Conservation (phyloP, 805 yeast genomes). For the Yamadazyma olivae region DNA sequence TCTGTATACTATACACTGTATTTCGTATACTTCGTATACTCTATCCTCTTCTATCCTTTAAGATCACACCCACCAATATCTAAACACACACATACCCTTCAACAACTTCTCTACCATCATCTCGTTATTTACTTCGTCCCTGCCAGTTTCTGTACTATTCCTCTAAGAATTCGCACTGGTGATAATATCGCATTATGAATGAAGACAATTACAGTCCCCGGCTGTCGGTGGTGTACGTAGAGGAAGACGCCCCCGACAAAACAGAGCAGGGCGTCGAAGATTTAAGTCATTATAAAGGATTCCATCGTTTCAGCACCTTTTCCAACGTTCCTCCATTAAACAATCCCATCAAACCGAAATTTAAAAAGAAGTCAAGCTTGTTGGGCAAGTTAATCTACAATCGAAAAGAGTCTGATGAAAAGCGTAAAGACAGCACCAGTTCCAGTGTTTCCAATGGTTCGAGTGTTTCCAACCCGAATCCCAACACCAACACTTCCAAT, state of each 20-base stretch:
- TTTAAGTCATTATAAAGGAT: slow-evolving; percentile 32
- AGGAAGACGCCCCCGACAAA: background rate
- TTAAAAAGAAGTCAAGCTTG: slow-evolving; percentile 34
- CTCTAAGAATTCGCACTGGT: too few relatives aligned
- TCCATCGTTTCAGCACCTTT: slow-evolving; percentile 30
- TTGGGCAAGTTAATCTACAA: slow-evolving; percentile 39
- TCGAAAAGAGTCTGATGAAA: slow-evolving; percentile 27
- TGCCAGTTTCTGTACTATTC: too few relatives aligned
- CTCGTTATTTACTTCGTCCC: too few relatives aligned
- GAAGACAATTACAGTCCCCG: too few relatives aligned
- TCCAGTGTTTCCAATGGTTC: background rate
- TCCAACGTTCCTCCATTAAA: slow-evolving; percentile 43
- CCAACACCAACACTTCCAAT: background rate
- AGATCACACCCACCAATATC: too few relatives aligned
- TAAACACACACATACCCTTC: too few relatives aligned
- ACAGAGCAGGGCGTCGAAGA: slow-evolving; percentile 2
- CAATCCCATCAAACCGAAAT: slow-evolving; percentile 49
- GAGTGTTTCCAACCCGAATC: background rate
- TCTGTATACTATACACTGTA: too few relatives aligned
- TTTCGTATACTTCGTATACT: too few relatives aligned
- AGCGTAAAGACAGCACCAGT: background rate
- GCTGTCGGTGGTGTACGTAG: slow-evolving; percentile 18
- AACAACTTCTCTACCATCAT: too few relatives aligned
- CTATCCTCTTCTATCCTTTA: too few relatives aligned
- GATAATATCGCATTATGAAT: too few relatives aligned